These are phyloP conservation scores for Glycine tomentella DNA, from an alignment of 306 rosid species.

Conservation along the genomic window DNA sequence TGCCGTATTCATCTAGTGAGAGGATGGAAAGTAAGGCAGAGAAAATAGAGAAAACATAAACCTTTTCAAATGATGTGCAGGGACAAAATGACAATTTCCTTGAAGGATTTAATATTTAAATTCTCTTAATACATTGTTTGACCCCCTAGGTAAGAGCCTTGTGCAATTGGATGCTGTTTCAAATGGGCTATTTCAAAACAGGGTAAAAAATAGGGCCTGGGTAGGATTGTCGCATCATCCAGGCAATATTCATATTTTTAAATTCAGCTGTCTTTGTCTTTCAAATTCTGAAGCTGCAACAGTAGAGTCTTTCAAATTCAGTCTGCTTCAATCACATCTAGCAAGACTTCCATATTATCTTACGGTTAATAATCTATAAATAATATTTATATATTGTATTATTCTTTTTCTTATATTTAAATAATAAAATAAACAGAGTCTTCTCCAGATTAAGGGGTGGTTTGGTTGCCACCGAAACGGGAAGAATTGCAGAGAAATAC, in stretches of 20 bases:
- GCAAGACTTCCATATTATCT: too few relatives aligned
- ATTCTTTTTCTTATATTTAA: too few relatives aligned
- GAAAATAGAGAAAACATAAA: background rate
- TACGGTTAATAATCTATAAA: too few relatives aligned
- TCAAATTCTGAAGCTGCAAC: too few relatives aligned
- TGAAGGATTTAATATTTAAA: background rate
- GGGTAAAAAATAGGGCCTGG: background rate
- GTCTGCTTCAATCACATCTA: too few relatives aligned
- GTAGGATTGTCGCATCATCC: background rate
- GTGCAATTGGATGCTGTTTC: background rate
- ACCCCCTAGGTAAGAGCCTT: background rate
- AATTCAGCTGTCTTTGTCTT: too few relatives aligned
- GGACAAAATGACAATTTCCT: background rate
- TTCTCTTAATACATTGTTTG: background rate
- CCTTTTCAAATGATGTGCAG: background rate
- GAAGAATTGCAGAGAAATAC: too few relatives aligned
- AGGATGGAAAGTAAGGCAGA: constrained; percentile 4
- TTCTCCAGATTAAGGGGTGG: too few relatives aligned
- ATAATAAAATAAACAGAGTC: too few relatives aligned
- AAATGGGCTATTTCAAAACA: background rate
- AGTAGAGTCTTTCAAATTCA: too few relatives aligned
- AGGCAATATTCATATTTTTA: background rate
- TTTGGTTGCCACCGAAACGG: too few relatives aligned
- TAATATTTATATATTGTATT: too few relatives aligned
- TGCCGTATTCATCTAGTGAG: background rate